Percentiles rank a stretch among this genome's conserved stretches.
Evolutionary conservation across 2,329 filamentous ascomycete species (phyloP).

Genomic region (Aureobasidium musti): DNA sequence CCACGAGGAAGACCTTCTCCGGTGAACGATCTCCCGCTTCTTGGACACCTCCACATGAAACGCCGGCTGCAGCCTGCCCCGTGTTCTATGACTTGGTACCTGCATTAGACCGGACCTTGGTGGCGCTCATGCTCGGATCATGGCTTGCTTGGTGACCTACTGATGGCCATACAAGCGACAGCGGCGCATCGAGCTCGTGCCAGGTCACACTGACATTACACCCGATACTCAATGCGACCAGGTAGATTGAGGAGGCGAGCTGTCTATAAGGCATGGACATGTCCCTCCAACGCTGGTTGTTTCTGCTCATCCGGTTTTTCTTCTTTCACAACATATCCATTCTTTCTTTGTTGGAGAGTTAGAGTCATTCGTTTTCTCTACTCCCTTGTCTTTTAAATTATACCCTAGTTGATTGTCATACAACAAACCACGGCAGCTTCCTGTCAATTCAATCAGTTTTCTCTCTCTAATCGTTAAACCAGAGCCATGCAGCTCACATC

Average conservation of each 20-base stretch:
- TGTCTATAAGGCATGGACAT: conserved; percentile 20
- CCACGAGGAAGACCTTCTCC: conserved; percentile 26
- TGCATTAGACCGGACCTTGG: conserved; percentile 24
- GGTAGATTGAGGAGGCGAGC: neutral
- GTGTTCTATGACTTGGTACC: conserved; percentile 25
- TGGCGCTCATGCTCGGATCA: conserved; percentile 24
- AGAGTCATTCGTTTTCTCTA: conserved; percentile 52
- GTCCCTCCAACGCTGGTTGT: conserved; percentile 25
- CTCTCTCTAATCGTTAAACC: conserved; percentile 12
- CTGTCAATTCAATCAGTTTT: conserved; percentile 21
- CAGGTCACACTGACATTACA: conserved; percentile 20
- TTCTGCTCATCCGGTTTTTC: conserved; percentile 34
- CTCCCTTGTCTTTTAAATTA: conserved; percentile 34
- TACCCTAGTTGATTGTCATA: conserved; percentile 34
- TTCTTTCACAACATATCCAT: conserved; percentile 33
- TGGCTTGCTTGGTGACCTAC: conserved; percentile 14
- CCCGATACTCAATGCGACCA: conserved; percentile 5
- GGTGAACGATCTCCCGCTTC: conserved; percentile 21
- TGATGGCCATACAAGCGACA: conserved; percentile 22
- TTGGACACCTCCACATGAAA: conserved; percentile 24
- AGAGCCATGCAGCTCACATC: conserved; percentile 37
- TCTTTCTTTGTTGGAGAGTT: conserved; percentile 38
- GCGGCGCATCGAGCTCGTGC: conserved; percentile 27
- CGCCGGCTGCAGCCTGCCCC: conserved; percentile 25
- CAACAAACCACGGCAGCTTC: conserved; percentile 29